Base-by-base conservation (phyloP, 2,329 filamentous ascomycete genomes). In the Ceratocystis albifundus region DNA sequence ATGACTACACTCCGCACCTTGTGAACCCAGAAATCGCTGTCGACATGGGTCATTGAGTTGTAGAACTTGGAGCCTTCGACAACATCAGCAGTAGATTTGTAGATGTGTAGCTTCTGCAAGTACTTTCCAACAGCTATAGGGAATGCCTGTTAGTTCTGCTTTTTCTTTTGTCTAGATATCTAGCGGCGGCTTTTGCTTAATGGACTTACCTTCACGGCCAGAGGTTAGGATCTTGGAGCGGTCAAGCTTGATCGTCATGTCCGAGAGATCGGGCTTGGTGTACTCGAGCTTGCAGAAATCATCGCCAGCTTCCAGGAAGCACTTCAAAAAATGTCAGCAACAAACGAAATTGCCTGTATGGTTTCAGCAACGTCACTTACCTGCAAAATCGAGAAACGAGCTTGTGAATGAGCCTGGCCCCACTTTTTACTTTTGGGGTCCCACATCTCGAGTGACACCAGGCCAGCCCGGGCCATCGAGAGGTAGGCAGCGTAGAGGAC, bases 331-430 rank as follows among this genome's bases (percentile, higher is more conserved):
- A 8, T 5, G 61, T 69, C 20, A 70, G 61, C 22, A 53, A 4
- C n/a, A 30, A 44, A 30, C 44, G 15, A 12, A 7, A 12, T 7
- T 28, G 61, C 62, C 59, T 45, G 48, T 30, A 41, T 15, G 30
- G 6, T 1, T 53, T 1, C 2, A 55, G 36, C 32, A 45, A 64
- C 17, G 36, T n/a, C 28, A 67, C 71, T 17, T 68, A 75, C 75
- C 71, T 84, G 85, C 50, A 96, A 79, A 72, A 96, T 96, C 64
- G 88, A 89, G 77, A 91, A 96, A 10, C 92, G 88, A 25, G 91
- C 92, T 76, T 96, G 90, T 77, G 90, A 95, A 74, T 96, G 91
- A 70, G 88, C 84, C 76, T 96, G 92, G 7, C 92, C 92, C 92
- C 92, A 96, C 78, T 96, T 96, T 70, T 86, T 81, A 71, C 83